A percentile compares a stretch with the other conserved stretches of the same genome.
Evolutionary conservation across 1,139 yeast genomes (phyloP).

Genomic region (Dujonia santamariae): DNA sequence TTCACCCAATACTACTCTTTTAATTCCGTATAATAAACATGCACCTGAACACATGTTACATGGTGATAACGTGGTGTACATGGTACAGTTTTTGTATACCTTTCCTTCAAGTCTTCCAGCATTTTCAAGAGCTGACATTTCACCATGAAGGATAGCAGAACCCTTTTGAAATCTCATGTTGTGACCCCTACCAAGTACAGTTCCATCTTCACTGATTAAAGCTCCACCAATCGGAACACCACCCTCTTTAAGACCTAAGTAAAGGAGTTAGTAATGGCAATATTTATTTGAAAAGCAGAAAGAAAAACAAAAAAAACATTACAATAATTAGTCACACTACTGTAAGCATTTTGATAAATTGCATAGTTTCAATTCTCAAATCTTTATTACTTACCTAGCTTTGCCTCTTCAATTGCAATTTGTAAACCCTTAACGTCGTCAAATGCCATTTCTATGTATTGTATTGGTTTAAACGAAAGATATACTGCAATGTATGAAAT

Average conservation of each 20-base stretch:
- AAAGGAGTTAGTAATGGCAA: background rate
- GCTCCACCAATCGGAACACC: conserved; percentile 91
- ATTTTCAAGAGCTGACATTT: conserved; percentile 81
- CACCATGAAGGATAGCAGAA: conserved; percentile 86
- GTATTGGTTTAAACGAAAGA: background rate
- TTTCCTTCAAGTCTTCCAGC: conserved; percentile 81
- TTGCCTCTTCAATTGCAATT: conserved; percentile 73
- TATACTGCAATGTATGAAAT: background rate
- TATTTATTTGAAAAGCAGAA: background rate
- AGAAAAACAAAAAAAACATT: background rate
- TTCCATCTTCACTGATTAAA: conserved; percentile 71
- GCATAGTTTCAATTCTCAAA: too few species aligned
- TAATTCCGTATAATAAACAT: conserved; percentile 80
- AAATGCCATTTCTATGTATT: conserved; percentile 35
- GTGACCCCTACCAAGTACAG: conserved; percentile 81
- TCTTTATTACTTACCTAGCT: conserved; percentile 49
- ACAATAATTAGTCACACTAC: background rate
- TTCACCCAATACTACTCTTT: conserved; percentile 86
- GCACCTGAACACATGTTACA: conserved; percentile 97
- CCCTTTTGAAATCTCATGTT: conserved; percentile 81
- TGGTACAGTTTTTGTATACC: conserved; percentile 65
- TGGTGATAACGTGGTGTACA: conserved; percentile 91
- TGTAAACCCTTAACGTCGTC: conserved; percentile 65
- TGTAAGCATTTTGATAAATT: too few species aligned
- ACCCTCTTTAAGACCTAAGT: conserved; percentile 65